Evolutionary conservation across 805 yeast species (phyloP), one percentile per base, ranked within the genome.

Genomic region (Yarrowia sp.): DNA sequence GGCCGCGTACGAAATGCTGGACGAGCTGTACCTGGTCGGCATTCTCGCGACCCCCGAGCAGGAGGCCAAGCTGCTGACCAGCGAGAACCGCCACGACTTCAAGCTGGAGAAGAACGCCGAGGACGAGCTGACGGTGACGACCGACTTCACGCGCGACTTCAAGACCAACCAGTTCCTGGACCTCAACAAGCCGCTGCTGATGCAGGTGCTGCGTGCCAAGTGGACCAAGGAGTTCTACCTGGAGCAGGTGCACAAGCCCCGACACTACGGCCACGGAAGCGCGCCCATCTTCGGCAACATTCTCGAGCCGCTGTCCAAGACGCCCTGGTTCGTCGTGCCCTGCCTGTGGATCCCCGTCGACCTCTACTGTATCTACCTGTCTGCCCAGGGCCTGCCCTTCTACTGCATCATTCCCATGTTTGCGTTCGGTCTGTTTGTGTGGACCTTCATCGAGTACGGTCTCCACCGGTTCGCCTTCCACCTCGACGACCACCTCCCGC

Each of bases 201-300:
- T 83, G 74, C 99, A 94, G 77, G 89, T 94, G 47, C 75, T 90
- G 62, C 79, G 82, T 64, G 84, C 91, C 41, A 80, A 81, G 33
- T 94, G 91, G 79, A 71, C 88, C 41, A 93, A 89, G 72, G 96
- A 90, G 42, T 93, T 94, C 70, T 94, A 94, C 74, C 79, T 94
- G 71, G 97, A 91, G 72, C 97, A 94, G 76, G 94, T 94, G 42
- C 99, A 94, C 74, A 85, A 97, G 75, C 99, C 99, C 61, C 86
- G 99, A 72, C 99, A 94, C 74, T 94, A 92, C 72, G 98, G 98
- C 66, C 86, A 91, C 72, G 97, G 97, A 10, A 90, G 97, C 3
- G 99, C 99, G 12, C 97, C 92, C 6, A 73, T 94, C 61, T 94
- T 94, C 74, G 99, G 99, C 53, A 91, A 92, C 75, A 88, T 93